Base-by-base conservation (phyloP, 345 rosid species). In the Angophora floribunda region DNA sequence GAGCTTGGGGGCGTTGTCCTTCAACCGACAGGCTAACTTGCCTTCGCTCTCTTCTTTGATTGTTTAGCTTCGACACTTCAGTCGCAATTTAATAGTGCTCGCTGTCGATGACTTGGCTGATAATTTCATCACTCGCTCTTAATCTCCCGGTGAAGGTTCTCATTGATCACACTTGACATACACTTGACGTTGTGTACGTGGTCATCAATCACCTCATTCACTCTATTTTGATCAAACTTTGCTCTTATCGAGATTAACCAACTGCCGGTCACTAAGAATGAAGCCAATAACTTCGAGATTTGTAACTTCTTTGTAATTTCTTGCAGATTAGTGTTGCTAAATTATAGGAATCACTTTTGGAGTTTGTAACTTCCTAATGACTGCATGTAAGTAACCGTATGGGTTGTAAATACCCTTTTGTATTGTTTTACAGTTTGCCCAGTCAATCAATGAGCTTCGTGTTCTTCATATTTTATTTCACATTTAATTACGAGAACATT, bases 261-360 rank as follows among this genome's bases (percentile, higher is more conserved):
- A 36, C 41, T 36, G 41, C 41, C 41, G 41, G 41, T 36, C 41
- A 36, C 2, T 36, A 36, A 36, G 75, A 63, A 7, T 63, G 75
- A 63, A 63, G 75, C 9, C 41, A 2, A 63, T 13, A 13, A n/a
- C 14, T 63, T 63, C 36, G 0, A n/a, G 41, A 63, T 63, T n/a
- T n/a, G 36, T 63, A 63, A 63, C 5, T 22, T 36, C 41, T 36
- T 36, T 36, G 41, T 36, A 36, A 36, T 36, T 52, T 61, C 7
- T 61, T 12, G 16, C 32, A 28, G 0, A 26, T 28, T 12, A 61
- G 32, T 26, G 70, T 12, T 0, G 16, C 0, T 12, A 28, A 12
- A 61, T 61, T 13, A 26, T 61, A 61, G 6, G 70, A 28, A 16
- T 26, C 63, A 2, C 70, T 7, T 61, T 63, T n/a, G 10, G 36